phyloP scores from a whole-genome alignment of 495 filamentous ascomycete species.

The Hypoxylon crocopeplum region DNA sequence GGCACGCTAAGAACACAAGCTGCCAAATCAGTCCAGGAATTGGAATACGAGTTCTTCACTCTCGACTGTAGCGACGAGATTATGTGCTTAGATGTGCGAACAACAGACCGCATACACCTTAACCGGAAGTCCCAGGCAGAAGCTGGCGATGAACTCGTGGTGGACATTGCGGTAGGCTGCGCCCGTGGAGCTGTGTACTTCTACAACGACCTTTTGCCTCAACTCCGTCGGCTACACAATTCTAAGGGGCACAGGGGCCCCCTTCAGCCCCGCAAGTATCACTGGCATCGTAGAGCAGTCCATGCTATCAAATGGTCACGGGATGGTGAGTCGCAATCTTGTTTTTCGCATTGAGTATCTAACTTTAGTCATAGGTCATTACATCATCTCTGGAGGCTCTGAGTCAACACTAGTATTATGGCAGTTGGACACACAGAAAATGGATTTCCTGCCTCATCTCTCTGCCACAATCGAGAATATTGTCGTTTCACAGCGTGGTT shows the following conservation, averaged over 20 bases:
- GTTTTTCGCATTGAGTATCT: conserved; percentile 3
- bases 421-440: conserved; percentile 86
- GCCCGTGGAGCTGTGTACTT: conserved; percentile 75
- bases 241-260: conserved; percentile 42
- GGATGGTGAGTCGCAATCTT: conserved; percentile 70
- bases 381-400: conserved; percentile 88
- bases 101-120: conserved; percentile 38
- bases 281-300: conserved; percentile 91
- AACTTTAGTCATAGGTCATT: conserved; percentile 72
- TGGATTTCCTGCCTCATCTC: conserved; percentile 85
- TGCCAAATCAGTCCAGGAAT: conserved; percentile 39
- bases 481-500: conserved; percentile 77
- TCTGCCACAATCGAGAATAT: conserved; percentile 82
- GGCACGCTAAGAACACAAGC: conserved; percentile 26
- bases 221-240: conserved; percentile 48
- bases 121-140: conserved; percentile 46
- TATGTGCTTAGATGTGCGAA: conserved; percentile 62
- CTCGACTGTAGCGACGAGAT: conserved; percentile 61
- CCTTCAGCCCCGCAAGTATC: conserved; percentile 65
- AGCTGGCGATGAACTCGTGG: conserved; percentile 42
- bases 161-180: conserved; percentile 79
- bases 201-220: conserved; percentile 73
- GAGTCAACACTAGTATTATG: conserved; percentile 94
- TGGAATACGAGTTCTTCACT: conserved; percentile 56
- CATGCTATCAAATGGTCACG: conserved; percentile 83